Percentiles rank a stretch among this genome's conserved stretches.
Evolutionary conservation across 495 filamentous ascomycete genomes (phyloP).

Genomic region (Umbilicaria muhlenbergii): DNA sequence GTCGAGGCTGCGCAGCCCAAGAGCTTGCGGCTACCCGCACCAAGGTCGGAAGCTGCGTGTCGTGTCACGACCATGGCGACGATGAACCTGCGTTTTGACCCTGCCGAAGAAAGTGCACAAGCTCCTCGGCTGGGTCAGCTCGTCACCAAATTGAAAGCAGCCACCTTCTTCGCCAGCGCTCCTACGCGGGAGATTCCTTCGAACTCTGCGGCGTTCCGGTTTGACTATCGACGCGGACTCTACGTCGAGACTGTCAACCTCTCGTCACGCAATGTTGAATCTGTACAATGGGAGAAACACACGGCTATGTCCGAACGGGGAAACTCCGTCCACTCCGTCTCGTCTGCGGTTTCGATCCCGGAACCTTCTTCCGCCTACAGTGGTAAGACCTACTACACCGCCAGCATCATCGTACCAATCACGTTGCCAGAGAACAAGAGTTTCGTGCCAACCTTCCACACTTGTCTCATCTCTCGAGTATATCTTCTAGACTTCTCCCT

Average conservation of each 20-base stretch:
- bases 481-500: constrained; percentile 62
- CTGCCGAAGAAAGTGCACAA: constrained; percentile 33
- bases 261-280: constrained; percentile 46
- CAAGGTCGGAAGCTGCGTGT: constrained; percentile 21
- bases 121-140: constrained; percentile 57
- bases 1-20: constrained; percentile 61
- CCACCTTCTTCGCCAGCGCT: constrained; percentile 54
- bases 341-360: constrained; percentile 19
- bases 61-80: constrained; percentile 44
- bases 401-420: constrained; percentile 58
- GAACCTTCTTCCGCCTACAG: constrained; percentile 26
- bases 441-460: constrained; percentile 79
- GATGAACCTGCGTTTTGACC: constrained; percentile 61
- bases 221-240: constrained; percentile 35
- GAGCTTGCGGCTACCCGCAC: constrained; percentile 42
- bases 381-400: constrained; percentile 42
- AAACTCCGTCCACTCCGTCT: constrained; percentile 38
- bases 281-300: constrained; percentile 51
- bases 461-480: constrained; percentile 64
- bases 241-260: constrained; percentile 50
- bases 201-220: constrained; percentile 31
- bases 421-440: constrained; percentile 51
- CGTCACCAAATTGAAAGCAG: constrained; percentile 52
- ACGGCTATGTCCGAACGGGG: constrained; percentile 27
- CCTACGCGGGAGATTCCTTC: constrained; percentile 39